Conservation (phyloP, 768 basidiomycete species). For the Suillus ampliporus region DNA sequence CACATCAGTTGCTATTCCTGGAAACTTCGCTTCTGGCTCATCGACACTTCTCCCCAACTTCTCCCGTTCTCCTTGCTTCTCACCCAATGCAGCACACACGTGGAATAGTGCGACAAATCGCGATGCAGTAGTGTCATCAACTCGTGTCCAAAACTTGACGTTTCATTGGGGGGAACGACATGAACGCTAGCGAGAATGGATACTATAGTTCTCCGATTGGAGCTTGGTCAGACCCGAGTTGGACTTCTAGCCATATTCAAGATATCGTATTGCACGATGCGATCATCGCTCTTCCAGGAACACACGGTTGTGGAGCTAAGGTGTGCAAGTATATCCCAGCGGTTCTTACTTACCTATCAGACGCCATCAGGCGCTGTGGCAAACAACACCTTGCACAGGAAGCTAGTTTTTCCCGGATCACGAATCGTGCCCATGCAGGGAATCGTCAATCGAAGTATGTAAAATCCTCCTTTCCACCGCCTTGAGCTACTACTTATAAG, state of each 20-base stretch:
- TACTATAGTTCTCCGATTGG: neutral
- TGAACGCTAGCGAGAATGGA: neutral
- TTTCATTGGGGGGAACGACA: neutral
- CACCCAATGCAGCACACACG: neutral
- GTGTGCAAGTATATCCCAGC: neutral
- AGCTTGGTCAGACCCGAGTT: neutral
- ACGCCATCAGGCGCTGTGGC: neutral
- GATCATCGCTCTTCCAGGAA: neutral
- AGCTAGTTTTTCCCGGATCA: slow-evolving; percentile 1
- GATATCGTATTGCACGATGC: neutral
- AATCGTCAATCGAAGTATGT: neutral
- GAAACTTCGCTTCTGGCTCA: neutral
- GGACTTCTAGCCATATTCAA: neutral
- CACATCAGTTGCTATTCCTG: neutral
- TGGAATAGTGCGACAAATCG: neutral
- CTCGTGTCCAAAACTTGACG: neutral
- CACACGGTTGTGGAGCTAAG: neutral
- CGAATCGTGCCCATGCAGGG: slow-evolving; percentile 4
- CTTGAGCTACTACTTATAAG: slow-evolving; percentile 10
- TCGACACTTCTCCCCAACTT: neutral
- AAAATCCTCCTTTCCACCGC: neutral
- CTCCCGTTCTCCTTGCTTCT: neutral
- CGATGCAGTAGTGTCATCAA: neutral
- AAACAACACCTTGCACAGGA: neutral
- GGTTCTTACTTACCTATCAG: neutral